Evolutionary conservation across 495 filamentous ascomycete genomes (phyloP).

Genomic region (Echria macrotheca): DNA sequence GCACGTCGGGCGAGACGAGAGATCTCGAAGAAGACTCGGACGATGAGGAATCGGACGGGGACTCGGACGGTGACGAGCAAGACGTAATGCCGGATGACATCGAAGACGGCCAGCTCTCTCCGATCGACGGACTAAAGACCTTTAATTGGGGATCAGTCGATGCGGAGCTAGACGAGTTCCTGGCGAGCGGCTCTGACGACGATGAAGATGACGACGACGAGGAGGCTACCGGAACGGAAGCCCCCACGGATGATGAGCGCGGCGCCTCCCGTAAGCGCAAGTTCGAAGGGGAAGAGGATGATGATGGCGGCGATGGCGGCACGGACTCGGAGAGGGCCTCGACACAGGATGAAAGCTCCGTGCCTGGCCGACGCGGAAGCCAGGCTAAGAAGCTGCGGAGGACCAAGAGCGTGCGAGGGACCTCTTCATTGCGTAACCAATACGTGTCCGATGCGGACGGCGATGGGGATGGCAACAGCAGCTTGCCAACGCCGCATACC

Average conservation of each 20-base stretch:
- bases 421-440: conserved; percentile 21
- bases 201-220: conserved; percentile 35
- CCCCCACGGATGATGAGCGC: conserved; percentile 5
- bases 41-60: conserved; percentile 41
- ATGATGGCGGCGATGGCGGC: conserved; percentile 8
- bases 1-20: conserved; percentile 12
- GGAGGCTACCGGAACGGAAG: conserved; percentile 26
- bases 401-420: conserved; percentile 13
- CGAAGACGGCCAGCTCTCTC: conserved; percentile 43
- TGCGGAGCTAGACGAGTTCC: conserved; percentile 72
- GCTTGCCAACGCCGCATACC: conserved; percentile 48
- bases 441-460: conserved; percentile 17
- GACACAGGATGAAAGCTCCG: neutral
- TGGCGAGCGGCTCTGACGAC: conserved; percentile 57
- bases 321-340: conserved; percentile 5
- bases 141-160: conserved; percentile 61
- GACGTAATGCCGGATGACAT: conserved; percentile 41
- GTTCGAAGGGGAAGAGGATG: conserved; percentile 32
- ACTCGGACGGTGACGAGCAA: conserved; percentile 41
- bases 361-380: neutral
- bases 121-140: conserved; percentile 46
- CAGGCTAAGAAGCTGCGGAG: conserved; percentile 23
- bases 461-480: conserved; percentile 22
- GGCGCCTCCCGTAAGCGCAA: conserved; percentile 19
- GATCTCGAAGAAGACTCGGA: conserved; percentile 37